Conservation (phyloP, 345 rosid species). For the Turnera subulata region DNA sequence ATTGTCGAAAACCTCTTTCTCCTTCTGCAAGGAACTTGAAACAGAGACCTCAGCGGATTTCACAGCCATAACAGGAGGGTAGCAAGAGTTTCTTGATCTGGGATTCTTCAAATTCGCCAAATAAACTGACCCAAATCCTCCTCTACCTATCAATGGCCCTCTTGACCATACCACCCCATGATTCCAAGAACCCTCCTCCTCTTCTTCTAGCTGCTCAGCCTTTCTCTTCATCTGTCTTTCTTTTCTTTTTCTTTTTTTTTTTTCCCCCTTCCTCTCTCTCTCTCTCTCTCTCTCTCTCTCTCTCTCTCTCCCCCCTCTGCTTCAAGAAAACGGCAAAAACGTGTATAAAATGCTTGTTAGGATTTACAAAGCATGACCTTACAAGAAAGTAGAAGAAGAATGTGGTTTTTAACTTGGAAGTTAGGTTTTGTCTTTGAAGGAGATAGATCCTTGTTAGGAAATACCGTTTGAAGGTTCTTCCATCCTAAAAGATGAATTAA, state of each 20-base stretch:
- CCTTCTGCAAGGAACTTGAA: constrained; percentile 44
- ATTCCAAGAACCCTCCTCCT: neutral
- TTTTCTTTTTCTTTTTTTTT: neutral
- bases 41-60: constrained; percentile 46
- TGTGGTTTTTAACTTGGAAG: too few relatives aligned
- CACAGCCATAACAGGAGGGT: constrained; percentile 53
- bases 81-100: constrained; percentile 7
- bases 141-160: constrained; percentile 60
- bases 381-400: too few relatives aligned
- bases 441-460: too few relatives aligned
- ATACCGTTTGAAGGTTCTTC: too few relatives aligned
- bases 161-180: constrained; percentile 43
- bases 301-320: neutral
- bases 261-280: neutral
- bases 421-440: too few relatives aligned
- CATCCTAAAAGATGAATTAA: too few relatives aligned
- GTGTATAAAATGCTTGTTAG: too few relatives aligned
- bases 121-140: constrained; percentile 62
- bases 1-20: constrained; percentile 36
- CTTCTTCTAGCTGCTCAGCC: constrained; percentile 2
- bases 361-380: too few relatives aligned
- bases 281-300: neutral
- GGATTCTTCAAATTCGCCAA: constrained; percentile 31
- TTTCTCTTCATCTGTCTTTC: neutral
- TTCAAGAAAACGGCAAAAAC: too few relatives aligned